phyloP scores from a whole-genome alignment of 2,329 filamentous ascomycete genomes.

The Aureobasidium sp. region DNA sequence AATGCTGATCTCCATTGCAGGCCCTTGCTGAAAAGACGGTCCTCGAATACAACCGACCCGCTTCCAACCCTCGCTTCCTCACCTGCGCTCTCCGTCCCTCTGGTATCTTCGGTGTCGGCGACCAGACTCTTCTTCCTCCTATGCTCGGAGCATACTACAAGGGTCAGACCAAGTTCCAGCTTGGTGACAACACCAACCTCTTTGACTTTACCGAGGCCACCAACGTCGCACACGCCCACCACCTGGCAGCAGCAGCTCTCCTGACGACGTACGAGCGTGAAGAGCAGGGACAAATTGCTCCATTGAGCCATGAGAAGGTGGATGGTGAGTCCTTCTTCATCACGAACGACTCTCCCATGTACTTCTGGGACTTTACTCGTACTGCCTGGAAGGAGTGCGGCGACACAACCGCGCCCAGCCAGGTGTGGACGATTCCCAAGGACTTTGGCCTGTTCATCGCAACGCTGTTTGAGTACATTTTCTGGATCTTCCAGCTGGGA shows the following conservation, averaged over 20 bases:
- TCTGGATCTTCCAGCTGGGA: constrained; percentile 33
- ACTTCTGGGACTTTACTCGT: constrained; percentile 44
- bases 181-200: constrained; percentile 44
- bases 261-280: constrained; percentile 34
- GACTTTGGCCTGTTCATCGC: constrained; percentile 35
- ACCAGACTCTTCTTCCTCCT: constrained; percentile 38
- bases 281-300: constrained; percentile 23
- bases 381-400: constrained; percentile 39
- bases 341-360: constrained; percentile 42
- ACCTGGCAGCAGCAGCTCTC: constrained; percentile 42
- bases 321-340: constrained; percentile 45
- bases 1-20: constrained; percentile 17
- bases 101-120: constrained; percentile 44
- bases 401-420: constrained; percentile 26
- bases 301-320: constrained; percentile 38
- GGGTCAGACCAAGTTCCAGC: constrained; percentile 42
- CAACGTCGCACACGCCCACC: constrained; percentile 44
- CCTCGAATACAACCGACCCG: constrained; percentile 39
- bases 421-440: constrained; percentile 35
- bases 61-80: constrained; percentile 34
- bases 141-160: constrained; percentile 37
- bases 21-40: constrained; percentile 41
- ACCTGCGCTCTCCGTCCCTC: constrained; percentile 42
- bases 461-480: constrained; percentile 35
- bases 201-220: constrained; percentile 47